Evolutionary conservation across 2,329 filamentous ascomycete genomes (phyloP), one percentile per base, ranked within the genome.

Genomic region (Sphaceloma murrayae): DNA sequence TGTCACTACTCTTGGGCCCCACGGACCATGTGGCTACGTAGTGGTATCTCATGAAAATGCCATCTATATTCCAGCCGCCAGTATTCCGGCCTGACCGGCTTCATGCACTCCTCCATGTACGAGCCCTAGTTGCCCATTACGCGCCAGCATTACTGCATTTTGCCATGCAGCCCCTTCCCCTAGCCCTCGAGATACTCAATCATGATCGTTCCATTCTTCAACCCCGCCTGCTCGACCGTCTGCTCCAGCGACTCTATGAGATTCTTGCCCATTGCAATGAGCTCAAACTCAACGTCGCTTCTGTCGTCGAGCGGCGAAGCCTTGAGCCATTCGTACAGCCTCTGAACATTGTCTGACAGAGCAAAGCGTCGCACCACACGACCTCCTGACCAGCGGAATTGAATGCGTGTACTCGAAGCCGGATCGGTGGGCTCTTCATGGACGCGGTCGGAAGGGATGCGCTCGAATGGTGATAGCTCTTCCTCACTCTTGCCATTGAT

Each of bases 261-360:
- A 56, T 98, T 91, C 58, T 81, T 82, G 36, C 87, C 85, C 77
- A 94, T 82, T 50, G 77, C 77, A 61, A 91, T 87, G 52, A 98
- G 73, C 61, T 96, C 89, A 64, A 98, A 98, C 49, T 77, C 74
- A 9, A 82, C 63, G 0, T 82, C 85, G 21, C 76, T 74, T 62
- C 86, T 89, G 54, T 82, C 86, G 52, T 88, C 82, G 38, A 94
- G 63, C 1, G 87, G 85, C 48, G 82, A 78, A 1, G 88, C 82
- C 67, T 96, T 98, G 52, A 98, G 77, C 86, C 88, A 98, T 66
- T 98, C 91, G 62, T 89, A 98, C 34, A 98, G 79, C 9, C 85
- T 77, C 45, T 78, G 74, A 9, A 98, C 87, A 1, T 75, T 70
- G 47, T 98, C 91, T 10, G 75, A 63, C 3, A 88, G 64, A 7